phyloP scores from a whole-genome alignment of 108 stramenopile species.

The Nitzschia sp. region DNA sequence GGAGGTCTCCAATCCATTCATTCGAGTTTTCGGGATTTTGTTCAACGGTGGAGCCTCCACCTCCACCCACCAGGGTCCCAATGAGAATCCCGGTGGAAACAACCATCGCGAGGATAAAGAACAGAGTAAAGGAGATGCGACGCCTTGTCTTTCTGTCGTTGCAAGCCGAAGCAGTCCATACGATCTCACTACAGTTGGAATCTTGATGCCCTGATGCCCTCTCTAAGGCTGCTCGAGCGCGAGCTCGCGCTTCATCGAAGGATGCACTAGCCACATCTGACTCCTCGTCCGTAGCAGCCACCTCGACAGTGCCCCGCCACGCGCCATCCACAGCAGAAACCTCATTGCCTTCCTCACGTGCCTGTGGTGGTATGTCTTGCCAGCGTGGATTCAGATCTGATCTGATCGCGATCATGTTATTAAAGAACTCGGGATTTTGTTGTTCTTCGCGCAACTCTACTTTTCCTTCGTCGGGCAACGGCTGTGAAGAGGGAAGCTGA shows the following conservation, averaged over 20 bases:
- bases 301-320: too few relatives aligned
- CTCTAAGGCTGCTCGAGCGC: neutral
- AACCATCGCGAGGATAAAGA: neutral
- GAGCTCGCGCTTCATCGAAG: neutral
- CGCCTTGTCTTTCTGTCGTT: neutral
- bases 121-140: neutral
- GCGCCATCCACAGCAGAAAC: neutral
- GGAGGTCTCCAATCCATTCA: slow-evolving; percentile 1
- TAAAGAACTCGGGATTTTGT: neutral
- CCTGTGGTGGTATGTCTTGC: neutral
- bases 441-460: neutral
- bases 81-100: neutral
- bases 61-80: neutral
- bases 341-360: neutral
- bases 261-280: neutral
- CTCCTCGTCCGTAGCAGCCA: neutral
- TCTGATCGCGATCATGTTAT: neutral
- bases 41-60: too few relatives aligned
- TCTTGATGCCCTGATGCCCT: neutral
- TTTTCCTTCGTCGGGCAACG: too few relatives aligned
- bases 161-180: slow-evolving; percentile 1
- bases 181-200: neutral
- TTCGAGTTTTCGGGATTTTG: too few relatives aligned
- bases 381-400: neutral
- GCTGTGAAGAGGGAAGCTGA: neutral